Evolutionary conservation across 2,329 filamentous ascomycete genomes (phyloP), one percentile per base, ranked within the genome.

Genomic region (Aspergillus sp.): DNA sequence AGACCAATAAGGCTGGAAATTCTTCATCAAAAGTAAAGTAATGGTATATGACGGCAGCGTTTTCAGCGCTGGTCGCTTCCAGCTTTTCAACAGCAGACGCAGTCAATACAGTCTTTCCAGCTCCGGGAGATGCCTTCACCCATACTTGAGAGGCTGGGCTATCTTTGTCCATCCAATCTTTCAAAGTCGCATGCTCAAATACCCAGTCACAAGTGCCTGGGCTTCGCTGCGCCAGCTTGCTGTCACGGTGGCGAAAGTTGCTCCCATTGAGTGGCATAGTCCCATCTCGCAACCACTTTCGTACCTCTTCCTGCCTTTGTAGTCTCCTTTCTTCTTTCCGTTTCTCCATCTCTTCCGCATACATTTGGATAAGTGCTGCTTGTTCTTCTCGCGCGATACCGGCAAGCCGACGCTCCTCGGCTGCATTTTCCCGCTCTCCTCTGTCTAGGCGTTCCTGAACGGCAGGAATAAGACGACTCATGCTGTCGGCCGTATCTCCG

Each of bases 1-100:
- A 54, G 2, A 54, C 52, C 13, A 54, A 5, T 11, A 54, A 11
- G 7, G 52, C 52, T 7, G 52, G 52, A 10, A 54, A 54, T 21
- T 54, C 52, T 39, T 54, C 52, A 19, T 54, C 52, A 30, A 54
- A 54, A 4, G 52, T 54, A 2, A 54, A 54, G 41, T 54, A 54
- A 5, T 54, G 52, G 23, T 39, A 54, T 13, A 54, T 54, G 17
- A 54, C 36, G 11, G 52, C 38, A 19, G 38, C 30, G 0, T 42
- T 17, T 17, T 54, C 36, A 8, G 36, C 25, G 21, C 52, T 44
- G 52, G 23, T 25, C 32, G 30, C 25, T 19, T 39, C 6, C 11
- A 44, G 21, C 15, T 36, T 54, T 15, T 44, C 38, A 17, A 44
- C 38, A 15, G 38, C 52, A 15, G 42, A 54, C 13, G 52, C 52